Evolutionary conservation across 2,329 filamentous ascomycete species (phyloP).

Genomic region (Phialophora expanda): DNA sequence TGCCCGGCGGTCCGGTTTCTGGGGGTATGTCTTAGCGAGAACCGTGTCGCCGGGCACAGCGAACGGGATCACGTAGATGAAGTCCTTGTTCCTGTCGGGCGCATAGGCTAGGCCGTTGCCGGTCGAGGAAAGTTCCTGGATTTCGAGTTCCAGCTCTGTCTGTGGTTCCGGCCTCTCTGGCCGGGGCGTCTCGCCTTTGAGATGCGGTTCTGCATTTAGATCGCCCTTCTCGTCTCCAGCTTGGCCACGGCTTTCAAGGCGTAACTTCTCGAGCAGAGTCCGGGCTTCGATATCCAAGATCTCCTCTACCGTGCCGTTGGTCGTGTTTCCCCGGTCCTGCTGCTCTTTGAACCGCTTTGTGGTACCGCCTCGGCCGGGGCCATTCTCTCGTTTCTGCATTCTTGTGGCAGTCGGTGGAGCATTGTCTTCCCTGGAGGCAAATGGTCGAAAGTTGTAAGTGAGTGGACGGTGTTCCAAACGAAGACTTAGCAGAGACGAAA

Average conservation of each 20-base stretch:
- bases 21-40: conserved; percentile 77
- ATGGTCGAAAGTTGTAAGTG: background rate
- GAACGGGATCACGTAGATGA: conserved; percentile 78
- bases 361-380: background rate
- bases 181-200: background rate
- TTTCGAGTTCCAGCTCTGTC: conserved; percentile 76
- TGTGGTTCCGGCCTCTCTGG: background rate
- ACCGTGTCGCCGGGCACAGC: conserved; percentile 82
- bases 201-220: background rate
- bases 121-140: conserved; percentile 82
- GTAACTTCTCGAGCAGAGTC: conserved; percentile 18
- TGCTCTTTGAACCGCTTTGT: conserved; percentile 16
- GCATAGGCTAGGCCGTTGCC: conserved; percentile 85
- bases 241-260: background rate
- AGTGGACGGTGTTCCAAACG: background rate
- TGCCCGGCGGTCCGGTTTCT: conserved; percentile 65
- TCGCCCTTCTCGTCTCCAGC: background rate
- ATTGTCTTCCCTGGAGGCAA: conserved; percentile 20
- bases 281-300: conserved; percentile 30
- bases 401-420: conserved; percentile 22
- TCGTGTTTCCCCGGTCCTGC: background rate
- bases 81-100: conserved; percentile 53
- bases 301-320: conserved; percentile 30
- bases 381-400: conserved; percentile 18
- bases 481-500: too few relatives aligned